Evolutionary conservation across 257 asterid species (phyloP).

Genomic region (Scutellaria minor): DNA sequence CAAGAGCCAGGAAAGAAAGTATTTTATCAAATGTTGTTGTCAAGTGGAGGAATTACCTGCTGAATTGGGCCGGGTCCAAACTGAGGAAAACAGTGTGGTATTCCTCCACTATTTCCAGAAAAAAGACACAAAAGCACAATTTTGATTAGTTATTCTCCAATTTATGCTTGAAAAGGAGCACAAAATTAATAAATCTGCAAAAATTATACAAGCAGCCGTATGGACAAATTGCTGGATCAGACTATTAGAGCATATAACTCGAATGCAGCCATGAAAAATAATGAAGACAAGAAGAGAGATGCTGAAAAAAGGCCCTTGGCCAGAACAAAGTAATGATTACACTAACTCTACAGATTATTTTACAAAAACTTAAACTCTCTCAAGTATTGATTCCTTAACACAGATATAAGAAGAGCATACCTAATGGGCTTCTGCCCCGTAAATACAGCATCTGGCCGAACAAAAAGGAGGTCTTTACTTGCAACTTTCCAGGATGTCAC

Average conservation of each 20-base stretch:
- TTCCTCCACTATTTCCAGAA: conserved; percentile 76
- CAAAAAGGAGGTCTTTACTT: conserved; percentile 85
- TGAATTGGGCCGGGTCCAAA: conserved; percentile 96
- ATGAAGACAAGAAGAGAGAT: background rate
- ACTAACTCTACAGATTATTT: background rate
- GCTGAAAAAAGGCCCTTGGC: background rate
- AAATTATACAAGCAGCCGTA: background rate
- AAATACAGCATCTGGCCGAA: conserved; percentile 98
- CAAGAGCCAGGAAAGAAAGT: background rate
- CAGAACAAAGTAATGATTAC: conserved; percentile 12
- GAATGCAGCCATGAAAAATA: background rate
- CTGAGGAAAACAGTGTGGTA: conserved; percentile 99
- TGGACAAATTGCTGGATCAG: background rate
- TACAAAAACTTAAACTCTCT: background rate
- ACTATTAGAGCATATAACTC: background rate
- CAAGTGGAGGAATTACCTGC: conserved; percentile 62
- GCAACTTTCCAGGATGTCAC: conserved; percentile 97
- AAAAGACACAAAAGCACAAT: conserved; percentile 31
- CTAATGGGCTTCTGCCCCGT: conserved; percentile 97
- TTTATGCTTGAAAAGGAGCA: conserved; percentile 23
- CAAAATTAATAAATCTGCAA: conserved; percentile 4
- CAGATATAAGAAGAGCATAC: conserved; percentile 40
- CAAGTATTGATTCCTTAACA: background rate
- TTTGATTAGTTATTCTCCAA: conserved; percentile 28
- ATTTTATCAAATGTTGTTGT: conserved; percentile 9